Conservation (phyloP, 305 asterid genomes). For the Fraxinus nigra region DNA sequence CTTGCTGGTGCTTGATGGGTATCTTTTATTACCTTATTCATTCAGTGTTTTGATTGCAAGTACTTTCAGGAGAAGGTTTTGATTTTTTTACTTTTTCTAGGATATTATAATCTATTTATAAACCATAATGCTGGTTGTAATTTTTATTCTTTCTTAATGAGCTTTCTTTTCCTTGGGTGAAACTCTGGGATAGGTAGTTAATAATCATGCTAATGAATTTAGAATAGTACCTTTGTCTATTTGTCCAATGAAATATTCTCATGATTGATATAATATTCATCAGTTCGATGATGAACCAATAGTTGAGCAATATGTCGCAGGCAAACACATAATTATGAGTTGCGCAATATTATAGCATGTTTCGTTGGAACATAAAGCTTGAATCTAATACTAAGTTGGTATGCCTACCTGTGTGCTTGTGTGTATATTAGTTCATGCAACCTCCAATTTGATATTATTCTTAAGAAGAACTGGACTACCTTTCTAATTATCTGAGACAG, state of each 20-base stretch:
- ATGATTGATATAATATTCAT: background rate
- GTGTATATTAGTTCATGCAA: background rate
- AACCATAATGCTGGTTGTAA: background rate
- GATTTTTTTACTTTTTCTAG: background rate
- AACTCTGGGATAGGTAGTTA: conserved; percentile 2
- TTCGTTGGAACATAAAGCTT: background rate
- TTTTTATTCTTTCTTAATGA: background rate
- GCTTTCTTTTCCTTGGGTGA: background rate
- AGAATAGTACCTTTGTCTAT: conserved; percentile 9
- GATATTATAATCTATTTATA: background rate
- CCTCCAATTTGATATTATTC: background rate
- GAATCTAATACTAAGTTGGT: background rate
- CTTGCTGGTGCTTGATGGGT: background rate
- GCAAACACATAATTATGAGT: background rate
- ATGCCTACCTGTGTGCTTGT: background rate
- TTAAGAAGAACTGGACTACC: conserved; percentile 2
- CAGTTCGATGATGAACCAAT: conserved; percentile 14
- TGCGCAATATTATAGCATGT: background rate
- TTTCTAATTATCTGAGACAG: background rate
- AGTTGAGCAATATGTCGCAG: background rate
- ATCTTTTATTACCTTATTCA: background rate
- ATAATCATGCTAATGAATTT: background rate
- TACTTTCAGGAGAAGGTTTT: background rate
- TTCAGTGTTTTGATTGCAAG: background rate
- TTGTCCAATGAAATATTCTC: background rate